Evolutionary conservation across 495 filamentous ascomycete genomes (phyloP).

Genomic region (Tuber indicum): DNA sequence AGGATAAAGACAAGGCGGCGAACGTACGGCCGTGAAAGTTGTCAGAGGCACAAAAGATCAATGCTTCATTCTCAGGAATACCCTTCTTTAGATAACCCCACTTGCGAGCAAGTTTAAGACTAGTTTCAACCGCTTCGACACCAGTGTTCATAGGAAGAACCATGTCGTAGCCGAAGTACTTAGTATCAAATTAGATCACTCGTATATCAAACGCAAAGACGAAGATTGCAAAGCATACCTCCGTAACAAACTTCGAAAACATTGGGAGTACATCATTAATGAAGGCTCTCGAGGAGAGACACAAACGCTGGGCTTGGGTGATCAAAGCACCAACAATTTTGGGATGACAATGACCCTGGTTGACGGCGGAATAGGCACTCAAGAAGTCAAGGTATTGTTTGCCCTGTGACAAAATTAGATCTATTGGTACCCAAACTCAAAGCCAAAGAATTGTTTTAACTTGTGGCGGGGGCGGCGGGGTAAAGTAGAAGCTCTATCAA

Average conservation of each 20-base stretch:
- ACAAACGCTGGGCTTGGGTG: slow-evolving; percentile 83
- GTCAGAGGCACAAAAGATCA: slow-evolving; percentile 76
- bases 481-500: not conserved
- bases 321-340: slow-evolving; percentile 83
- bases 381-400: slow-evolving; percentile 97
- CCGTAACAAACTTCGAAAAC: slow-evolving; percentile 87
- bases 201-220: not conserved
- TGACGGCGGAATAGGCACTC: slow-evolving; percentile 94
- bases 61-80: slow-evolving; percentile 73
- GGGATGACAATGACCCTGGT: slow-evolving; percentile 98
- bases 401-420: slow-evolving; percentile 45
- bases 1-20: slow-evolving; percentile 87
- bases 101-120: slow-evolving; percentile 93
- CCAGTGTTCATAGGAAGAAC: slow-evolving; percentile 99
- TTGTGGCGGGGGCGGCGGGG: not conserved
- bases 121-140: slow-evolving; percentile 97
- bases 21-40: slow-evolving; percentile 98
- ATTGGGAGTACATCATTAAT: slow-evolving; percentile 98
- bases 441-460: not conserved
- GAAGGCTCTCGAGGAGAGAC: slow-evolving; percentile 91
- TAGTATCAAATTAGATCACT: not conserved
- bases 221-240: slow-evolving; percentile 38
- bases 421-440: not conserved
- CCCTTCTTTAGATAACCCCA: slow-evolving; percentile 98
- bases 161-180: slow-evolving; percentile 93